Evolutionary conservation across 306 rosid genomes (phyloP), one percentile per base, ranked within the genome.

Genomic region (Acmispon strigosus): DNA sequence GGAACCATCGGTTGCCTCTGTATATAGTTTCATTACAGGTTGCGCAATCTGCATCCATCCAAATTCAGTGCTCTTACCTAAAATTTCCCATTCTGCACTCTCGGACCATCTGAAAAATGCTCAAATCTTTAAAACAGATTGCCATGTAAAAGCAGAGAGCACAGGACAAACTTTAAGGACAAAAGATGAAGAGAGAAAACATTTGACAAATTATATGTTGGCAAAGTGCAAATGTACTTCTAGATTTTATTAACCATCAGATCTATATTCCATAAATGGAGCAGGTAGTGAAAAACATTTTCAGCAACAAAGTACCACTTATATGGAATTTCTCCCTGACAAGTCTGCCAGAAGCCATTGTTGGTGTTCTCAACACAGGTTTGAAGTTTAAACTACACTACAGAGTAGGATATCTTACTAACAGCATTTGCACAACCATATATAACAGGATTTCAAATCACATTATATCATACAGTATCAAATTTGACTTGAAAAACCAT

Each of bases 1-100:
- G 49, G 96, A 86, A 70, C 96, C 96, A 79, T 87, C 96, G 49
- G 96, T 90, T 41, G 96, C 87, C 86, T 90, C 96, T 12, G 94
- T 88, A 70, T 90, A 90, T 19, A 78, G 73, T 55, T 77, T 83
- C 91, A 90, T 86, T 13, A 87, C 88, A 52, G 96, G 96, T 81
- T 90, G 84, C 14, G 81, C 94, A 49, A 86, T 86, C 66, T 84
- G 88, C 91, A 86, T 90, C 96, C 96, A 90, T 19, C 89, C 91
- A 58, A 90, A 86, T 1, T 83, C 96, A 3, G 80, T 59, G 81
- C 74, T 72, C 51, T 84, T 88, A 53, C 86, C 86, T 65, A 85
- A 78, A 43, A 64, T 70, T 74, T 85, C 84, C 94, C 96, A 90
- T 47, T 80, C 84, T 70, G 72, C 81, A 50, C 64, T 76, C 20